Percentiles rank a stretch among this genome's conserved stretches.
Conservation (phyloP, 2,329 filamentous ascomycete species). For the Biscogniauxia mediterranea region DNA sequence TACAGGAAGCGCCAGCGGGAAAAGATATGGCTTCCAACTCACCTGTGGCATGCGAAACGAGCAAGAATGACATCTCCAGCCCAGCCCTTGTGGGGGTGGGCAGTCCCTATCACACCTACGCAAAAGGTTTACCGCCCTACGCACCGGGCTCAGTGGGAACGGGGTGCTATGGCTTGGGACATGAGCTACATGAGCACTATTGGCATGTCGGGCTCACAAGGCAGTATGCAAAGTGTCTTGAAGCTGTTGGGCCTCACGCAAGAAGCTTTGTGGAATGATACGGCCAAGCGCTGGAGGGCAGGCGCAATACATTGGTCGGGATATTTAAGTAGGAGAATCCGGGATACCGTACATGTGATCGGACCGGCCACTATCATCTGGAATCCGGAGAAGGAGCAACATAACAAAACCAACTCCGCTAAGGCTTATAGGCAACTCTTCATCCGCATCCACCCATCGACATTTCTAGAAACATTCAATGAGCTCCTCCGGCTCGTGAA, state of each 20-base stretch:
- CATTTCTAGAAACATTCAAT: slow-evolving; percentile 68
- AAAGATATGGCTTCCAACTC: slow-evolving; percentile 94
- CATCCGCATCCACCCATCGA: slow-evolving; percentile 78
- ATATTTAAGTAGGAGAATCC: slow-evolving; percentile 51
- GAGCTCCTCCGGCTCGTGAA: slow-evolving; percentile 58
- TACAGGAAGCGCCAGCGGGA: slow-evolving; percentile 82
- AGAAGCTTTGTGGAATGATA: slow-evolving; percentile 59
- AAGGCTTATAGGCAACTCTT: slow-evolving; percentile 50
- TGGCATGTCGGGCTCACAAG: slow-evolving; percentile 65
- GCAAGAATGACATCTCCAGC: slow-evolving; percentile 81
- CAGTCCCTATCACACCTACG: slow-evolving; percentile 79
- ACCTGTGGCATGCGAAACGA: slow-evolving; percentile 90
- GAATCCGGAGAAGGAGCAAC: slow-evolving; percentile 49
- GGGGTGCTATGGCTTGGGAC: slow-evolving; percentile 86
- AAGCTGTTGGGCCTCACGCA: slow-evolving; percentile 62
- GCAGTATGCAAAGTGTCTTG: slow-evolving; percentile 65
- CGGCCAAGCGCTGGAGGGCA: slow-evolving; percentile 68
- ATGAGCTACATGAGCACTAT: slow-evolving; percentile 92
- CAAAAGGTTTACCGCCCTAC: slow-evolving; percentile 88
- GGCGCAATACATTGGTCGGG: slow-evolving; percentile 51
- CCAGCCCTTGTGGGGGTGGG: slow-evolving; percentile 85
- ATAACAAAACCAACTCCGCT: slow-evolving; percentile 13
- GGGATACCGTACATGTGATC: slow-evolving; percentile 56
- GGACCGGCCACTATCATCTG: slow-evolving; percentile 74
- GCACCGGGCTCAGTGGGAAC: slow-evolving; percentile 72